Evolutionary conservation across 2,329 filamentous ascomycete genomes (phyloP), one percentile per base, ranked within the genome.

Genomic region (Ceratocystis smalleyi): DNA sequence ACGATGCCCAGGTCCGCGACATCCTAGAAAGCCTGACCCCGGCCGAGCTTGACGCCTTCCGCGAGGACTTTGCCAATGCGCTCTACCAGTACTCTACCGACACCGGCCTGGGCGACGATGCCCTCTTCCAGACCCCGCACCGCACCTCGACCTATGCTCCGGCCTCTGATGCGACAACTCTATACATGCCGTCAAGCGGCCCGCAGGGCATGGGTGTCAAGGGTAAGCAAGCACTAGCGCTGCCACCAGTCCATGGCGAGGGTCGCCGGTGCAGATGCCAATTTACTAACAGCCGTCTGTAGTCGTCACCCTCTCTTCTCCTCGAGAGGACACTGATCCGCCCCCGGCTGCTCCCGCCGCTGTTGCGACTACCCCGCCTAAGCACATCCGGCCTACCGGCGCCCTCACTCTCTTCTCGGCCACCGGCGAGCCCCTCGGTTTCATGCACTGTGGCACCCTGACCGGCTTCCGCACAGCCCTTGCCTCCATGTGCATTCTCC

Each of bases 381-480:
- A 55, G 30, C 22, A 27, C 24, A 77, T 78, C 67, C 75, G 73
- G 47, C 81, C 86, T 15, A 83, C 81, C 2, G 87, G 87, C 19
- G 83, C 86, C 6, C 78, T 92, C 61, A 88, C 86, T 32, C 76
- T 92, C 60, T 87, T 88, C 75, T 77, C 77, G 0, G 78, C 81
- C 1, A 75, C 79, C 24, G 88, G 88, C 51, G 74, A 77, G 10
- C 80, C 87, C 0, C 73, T 82, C 4, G 89, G 86, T 3, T 79
- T 92, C 64, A 75, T 94, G 45, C 86, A 89, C 69, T 87, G 88
- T 17, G 81, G 82, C 66, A 84, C 88, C 57, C 75, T 92, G 40
- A 94, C 89, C 0, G 88, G 87, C 2, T 94, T 92, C 73, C 84
- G 89, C 67, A 94, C 89, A 0, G 87, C 88, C 0, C 77, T 92